Base-by-base conservation (phyloP, 2,329 filamentous ascomycete species). In the Intubia oerlemansii region DNA sequence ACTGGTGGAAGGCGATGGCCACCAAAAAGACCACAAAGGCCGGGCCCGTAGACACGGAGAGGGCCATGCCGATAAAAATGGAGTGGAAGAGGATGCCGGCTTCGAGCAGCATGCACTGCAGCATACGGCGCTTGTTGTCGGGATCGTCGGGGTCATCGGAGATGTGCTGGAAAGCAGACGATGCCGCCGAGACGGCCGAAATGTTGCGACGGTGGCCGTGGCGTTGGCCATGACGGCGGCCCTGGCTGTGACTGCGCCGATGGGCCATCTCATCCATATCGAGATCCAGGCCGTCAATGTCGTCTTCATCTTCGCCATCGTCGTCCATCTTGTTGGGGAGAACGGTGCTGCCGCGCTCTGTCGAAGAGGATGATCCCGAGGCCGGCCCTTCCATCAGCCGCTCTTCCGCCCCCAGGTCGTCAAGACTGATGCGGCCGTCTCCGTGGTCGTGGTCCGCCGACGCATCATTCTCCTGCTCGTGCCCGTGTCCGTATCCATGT, bases 1-100 rank as follows among this genome's bases (percentile, higher is more conserved):
- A 81, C 52, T 91, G 77, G 43, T 88, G 79, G 49, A 85, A 84
- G 38, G 66, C 69, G 36, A 88, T 82, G 28, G 79, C 79, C 17
- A 84, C 59, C 0, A 88, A 56, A 37, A 88, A 77, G 10, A 85
- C 75, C 24, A 80, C 56, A 43, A 88, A 88, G 1, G 75, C 68
- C 0, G 77, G 73, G 0, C 78, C 78, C 0, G 76, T 81, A 1
- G 79, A 72, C 1, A 88, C 79, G 1, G 75, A 81, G 17, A 88
- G 60, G 4, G 79, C 77, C 76, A 85, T 84, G 36, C 79, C 79
- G 40, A 88, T 85, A 43, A 88, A 88, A 30, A 88, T 60, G 31
- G 30, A 32, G 30, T 88, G 79, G 45, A 85, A 85, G 11, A 88
- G 59, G 35, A 88, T 85, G 13, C 79, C 79, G 1, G 77, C 77